phyloP scores from a whole-genome alignment of 2,329 filamentous ascomycete species.

The Metarhizium rileyi region DNA sequence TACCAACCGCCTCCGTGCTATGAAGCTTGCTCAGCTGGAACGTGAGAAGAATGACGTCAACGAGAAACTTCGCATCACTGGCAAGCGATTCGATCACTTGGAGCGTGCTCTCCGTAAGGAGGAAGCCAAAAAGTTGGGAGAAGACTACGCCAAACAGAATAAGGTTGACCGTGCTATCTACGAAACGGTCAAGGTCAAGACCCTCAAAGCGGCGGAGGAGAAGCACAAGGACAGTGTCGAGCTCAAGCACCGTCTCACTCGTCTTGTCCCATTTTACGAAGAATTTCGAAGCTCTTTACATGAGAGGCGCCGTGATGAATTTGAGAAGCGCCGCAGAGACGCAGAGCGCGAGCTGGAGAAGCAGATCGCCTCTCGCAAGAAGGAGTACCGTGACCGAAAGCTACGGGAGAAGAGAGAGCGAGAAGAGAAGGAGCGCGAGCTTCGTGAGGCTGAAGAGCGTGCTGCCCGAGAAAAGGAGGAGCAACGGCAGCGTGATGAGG shows the following conservation, averaged over 20 bases:
- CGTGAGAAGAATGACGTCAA: conserved; percentile 96
- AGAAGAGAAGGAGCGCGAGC: conserved; percentile 71
- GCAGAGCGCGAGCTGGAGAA: conserved; percentile 90
- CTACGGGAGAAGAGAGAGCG: conserved; percentile 74
- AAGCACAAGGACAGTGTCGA: conserved; percentile 91
- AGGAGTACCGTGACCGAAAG: conserved; percentile 76
- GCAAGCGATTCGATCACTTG: conserved; percentile 92
- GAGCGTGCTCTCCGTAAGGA: conserved; percentile 96
- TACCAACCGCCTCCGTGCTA: conserved; percentile 78
- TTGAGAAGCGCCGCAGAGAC: conserved; percentile 84
- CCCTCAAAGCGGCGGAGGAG: conserved; percentile 66
- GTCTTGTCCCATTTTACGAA: conserved; percentile 78
- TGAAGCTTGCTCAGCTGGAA: conserved; percentile 93
- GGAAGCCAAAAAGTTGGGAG: conserved; percentile 81
- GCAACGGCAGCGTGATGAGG: conserved; percentile 68
- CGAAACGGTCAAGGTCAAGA: conserved; percentile 68
- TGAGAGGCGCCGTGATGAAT: conserved; percentile 84
- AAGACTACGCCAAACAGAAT: conserved; percentile 78
- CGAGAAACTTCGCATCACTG: conserved; percentile 81
- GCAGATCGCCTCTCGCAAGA: conserved; percentile 79
- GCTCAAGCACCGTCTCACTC: conserved; percentile 83
- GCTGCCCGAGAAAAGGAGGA: conserved; percentile 76
- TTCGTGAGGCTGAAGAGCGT: conserved; percentile 79
- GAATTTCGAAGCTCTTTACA: conserved; percentile 72
- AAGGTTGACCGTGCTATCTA: conserved; percentile 70